Evolutionary conservation across 73 alveolate genomes (phyloP), one percentile per base, ranked within the genome.

Genomic region (Effrenium voratum): DNA sequence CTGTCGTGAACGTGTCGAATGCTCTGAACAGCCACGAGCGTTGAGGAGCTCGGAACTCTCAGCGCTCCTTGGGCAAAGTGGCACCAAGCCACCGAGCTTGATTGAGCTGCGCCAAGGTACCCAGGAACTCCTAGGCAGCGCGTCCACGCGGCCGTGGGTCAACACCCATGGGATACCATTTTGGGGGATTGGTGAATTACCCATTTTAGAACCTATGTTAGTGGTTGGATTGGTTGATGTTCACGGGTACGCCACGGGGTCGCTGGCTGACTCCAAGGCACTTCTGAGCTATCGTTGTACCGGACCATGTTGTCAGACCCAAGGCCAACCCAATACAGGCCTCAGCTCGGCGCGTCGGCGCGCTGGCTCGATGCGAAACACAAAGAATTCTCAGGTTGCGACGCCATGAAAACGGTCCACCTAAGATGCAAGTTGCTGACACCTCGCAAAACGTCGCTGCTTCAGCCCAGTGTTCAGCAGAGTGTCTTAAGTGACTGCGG

Each of bases 351-450:
- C 8, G 19, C 8, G 8, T 8, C 63, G 19, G 8, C 63, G 19
- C 8, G 63, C 63, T 12, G 63, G 19, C 8, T 19, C 8, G 19
- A 52, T 52, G 63, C 63, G 63, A 8, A 52, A 52, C 8, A 8
- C 8, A 52, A 52, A 12, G 63, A 12, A 12, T 52, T 60, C 75
- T 60, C 40, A 10, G 95, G 63, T 22, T 30, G 12, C 72, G 84
- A 87, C 95, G 95, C 95, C 95, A 87, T 4, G 95, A 83, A 63
- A 87, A 87, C 12, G 95, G 59, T 49, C 95, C 95, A 30, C 95
- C 95, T 87, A 15, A 34, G 15, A 10, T 82, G 38, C 45, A n/a
- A 34, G 26, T 30, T 22, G 30, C 49, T 15, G 8, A 8, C 40
- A 63, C 12, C 8, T 63, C 63, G 63, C 19, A 19, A 52, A 19